Evolutionary conservation across 495 filamentous ascomycete genomes (phyloP), one percentile per base, ranked within the genome.

Genomic region (Hypomontagnella monticulosa): DNA sequence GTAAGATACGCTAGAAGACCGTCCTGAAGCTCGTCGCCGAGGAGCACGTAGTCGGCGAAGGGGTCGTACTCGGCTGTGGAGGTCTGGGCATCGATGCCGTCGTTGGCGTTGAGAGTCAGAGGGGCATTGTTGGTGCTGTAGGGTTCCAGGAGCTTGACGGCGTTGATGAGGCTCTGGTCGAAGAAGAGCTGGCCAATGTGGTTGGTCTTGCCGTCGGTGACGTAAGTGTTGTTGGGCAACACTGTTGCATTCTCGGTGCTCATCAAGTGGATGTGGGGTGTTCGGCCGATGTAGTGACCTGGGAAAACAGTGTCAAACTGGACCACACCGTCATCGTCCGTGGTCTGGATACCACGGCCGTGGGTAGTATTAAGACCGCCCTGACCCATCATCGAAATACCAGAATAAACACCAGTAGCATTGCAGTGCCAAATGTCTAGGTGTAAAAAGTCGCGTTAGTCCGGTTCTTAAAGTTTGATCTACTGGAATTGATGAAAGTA

Each of bases 111-210:
- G 12, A 63, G 42, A 12, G 72, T 77, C 16, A 74, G 51, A 7
- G 32, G 18, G 34, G 73, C 60, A 2, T 15, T 63, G 73, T 79
- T 79, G 42, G 70, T 71, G 60, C 40, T 66, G 67, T 80, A 79
- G 3, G 78, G 78, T 16, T 46, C 53, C 66, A 43, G 61, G 46
- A 44, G 48, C 66, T 85, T 69, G 49, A 79, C 71, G 11, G 58
- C 64, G 30, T 27, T n/a, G 65, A 71, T 66, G 16, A 79, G 73
- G 48, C 50, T 56, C 50, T 78, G 64, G 61, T 75, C 70, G 56
- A 72, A 80, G 76, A 86, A 88, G 43, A 87, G 55, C 69, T 89
- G 84, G 8, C 85, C 85, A 48, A 87, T 79, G 70, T 88, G 82
- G 4, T 79, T 77, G 23, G 82, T 72, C 4, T 66, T 66, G 32